Evolutionary conservation across 2,329 filamentous ascomycete genomes (phyloP).

Genomic region (Ophiostoma montium): DNA sequence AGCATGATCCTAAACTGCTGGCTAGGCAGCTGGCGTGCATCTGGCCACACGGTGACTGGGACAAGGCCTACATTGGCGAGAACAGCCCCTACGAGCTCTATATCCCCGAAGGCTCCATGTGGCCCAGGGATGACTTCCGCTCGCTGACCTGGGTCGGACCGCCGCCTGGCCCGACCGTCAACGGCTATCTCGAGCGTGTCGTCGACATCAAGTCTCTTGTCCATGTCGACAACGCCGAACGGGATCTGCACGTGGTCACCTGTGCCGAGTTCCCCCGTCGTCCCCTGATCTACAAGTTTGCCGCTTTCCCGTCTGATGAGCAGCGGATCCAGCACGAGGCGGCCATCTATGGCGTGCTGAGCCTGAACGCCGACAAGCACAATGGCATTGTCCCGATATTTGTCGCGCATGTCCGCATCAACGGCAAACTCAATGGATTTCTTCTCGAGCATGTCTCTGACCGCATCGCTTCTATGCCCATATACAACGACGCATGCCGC

Average conservation of each 20-base stretch:
- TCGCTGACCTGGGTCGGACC: not conserved
- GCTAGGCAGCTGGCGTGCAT: not conserved
- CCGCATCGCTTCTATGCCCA: no score
- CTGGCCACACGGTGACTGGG: not conserved
- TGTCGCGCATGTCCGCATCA: not conserved
- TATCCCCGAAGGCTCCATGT: no score
- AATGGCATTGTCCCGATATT: not conserved
- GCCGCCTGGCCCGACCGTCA: not conserved
- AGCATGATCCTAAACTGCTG: fast-evolving
- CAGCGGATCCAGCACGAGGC: not conserved
- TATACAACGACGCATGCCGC: not conserved
- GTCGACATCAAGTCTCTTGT: no score
- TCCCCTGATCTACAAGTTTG: not conserved
- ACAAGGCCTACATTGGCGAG: not conserved
- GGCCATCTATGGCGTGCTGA: not conserved
- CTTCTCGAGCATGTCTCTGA: not conserved
- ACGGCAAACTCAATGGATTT: not conserved
- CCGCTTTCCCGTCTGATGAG: not conserved
- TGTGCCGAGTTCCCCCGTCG: not conserved
- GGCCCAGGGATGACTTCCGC: no score
- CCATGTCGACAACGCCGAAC: no score
- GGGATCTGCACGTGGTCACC: not conserved
- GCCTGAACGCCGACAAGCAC: not conserved
- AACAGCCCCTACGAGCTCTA: no score
- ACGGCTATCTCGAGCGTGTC: not conserved